Evolutionary conservation across 2,329 filamentous ascomycete genomes (phyloP).

Genomic region (Tolypocladium capitatum): DNA sequence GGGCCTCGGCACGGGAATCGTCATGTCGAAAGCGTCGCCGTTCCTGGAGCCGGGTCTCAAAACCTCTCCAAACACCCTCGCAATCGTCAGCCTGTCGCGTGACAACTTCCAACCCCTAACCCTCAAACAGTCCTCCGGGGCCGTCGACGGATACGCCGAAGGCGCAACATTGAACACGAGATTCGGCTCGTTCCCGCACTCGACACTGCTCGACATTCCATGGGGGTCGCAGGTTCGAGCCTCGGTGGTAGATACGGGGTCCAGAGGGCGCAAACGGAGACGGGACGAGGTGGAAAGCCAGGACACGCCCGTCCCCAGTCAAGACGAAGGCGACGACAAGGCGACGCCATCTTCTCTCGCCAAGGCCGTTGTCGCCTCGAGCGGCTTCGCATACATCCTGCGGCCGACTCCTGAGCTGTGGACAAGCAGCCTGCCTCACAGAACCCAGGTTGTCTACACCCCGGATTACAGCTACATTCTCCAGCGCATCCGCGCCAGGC

Average conservation of each 20-base stretch:
- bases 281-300: slow-evolving; percentile 29
- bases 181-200: slow-evolving; percentile 82
- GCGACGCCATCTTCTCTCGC: slow-evolving; percentile 24
- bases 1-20: background rate
- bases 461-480: slow-evolving; percentile 79
- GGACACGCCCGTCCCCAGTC: slow-evolving; percentile 22
- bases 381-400: slow-evolving; percentile 67
- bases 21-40: slow-evolving; percentile 44
- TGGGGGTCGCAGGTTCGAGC: slow-evolving; percentile 91
- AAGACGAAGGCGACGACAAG: slow-evolving; percentile 19
- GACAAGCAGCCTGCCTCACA: slow-evolving; percentile 67
- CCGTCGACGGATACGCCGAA: slow-evolving; percentile 59
- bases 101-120: slow-evolving; percentile 71
- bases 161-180: slow-evolving; percentile 78
- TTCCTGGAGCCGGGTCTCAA: slow-evolving; percentile 60
- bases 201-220: slow-evolving; percentile 59
- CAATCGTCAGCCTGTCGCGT: slow-evolving; percentile 78
- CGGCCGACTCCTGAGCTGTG: slow-evolving; percentile 71
- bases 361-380: slow-evolving; percentile 38
- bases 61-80: slow-evolving; percentile 53
- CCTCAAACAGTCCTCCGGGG: slow-evolving; percentile 46
- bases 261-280: slow-evolving; percentile 61
- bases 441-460: slow-evolving; percentile 78
- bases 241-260: slow-evolving; percentile 81
- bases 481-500: slow-evolving; percentile 60